A percentile compares a stretch with the other conserved stretches of the same genome.
Conservation (phyloP, 768 basidiomycete genomes). For the Lyophyllum decastes region DNA sequence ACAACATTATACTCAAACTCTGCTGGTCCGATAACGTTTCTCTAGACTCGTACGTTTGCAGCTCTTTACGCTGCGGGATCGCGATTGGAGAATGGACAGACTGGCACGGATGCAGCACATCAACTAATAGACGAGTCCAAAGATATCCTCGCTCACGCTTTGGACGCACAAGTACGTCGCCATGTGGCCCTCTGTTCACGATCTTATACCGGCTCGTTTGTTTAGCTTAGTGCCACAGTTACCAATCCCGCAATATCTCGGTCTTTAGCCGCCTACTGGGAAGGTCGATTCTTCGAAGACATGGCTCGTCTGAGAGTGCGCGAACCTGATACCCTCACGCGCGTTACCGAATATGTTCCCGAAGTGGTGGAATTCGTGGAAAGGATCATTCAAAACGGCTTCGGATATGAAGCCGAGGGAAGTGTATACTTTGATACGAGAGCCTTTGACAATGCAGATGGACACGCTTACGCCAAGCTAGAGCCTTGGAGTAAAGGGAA, state of each 20-base stretch:
- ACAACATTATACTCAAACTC: conserved; percentile 15
- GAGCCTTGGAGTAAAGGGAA: conserved; percentile 98
- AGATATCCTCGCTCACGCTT: conserved; percentile 70
- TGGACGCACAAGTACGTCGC: conserved; percentile 73
- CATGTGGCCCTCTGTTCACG: not conserved
- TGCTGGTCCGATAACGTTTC: conserved; percentile 9
- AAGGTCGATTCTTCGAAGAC: conserved; percentile 85
- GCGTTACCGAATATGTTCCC: conserved; percentile 96
- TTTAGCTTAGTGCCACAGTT: conserved; percentile 75
- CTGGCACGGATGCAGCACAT: conserved; percentile 45
- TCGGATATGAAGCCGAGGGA: conserved; percentile 66
- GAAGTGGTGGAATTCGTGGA: conserved; percentile 92
- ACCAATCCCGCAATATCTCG: conserved; percentile 87
- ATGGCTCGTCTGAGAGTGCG: conserved; percentile 89
- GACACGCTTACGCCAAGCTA: conserved; percentile 89
- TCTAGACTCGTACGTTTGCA: conserved; percentile 48
- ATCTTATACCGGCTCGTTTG: conserved; percentile 8
- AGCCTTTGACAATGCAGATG: conserved; percentile 74
- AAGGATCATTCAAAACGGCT: conserved; percentile 83
- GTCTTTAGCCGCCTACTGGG: conserved; percentile 84
- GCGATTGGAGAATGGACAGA: conserved; percentile 41
- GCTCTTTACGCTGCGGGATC: conserved; percentile 56
- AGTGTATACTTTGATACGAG: conserved; percentile 92
- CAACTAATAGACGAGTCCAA: conserved; percentile 70
- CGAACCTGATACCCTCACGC: conserved; percentile 87